Evolutionary conservation across 106 monocot genomes (phyloP), one percentile per base, ranked within the genome.

Genomic region (Dioscorea dumetorum): DNA sequence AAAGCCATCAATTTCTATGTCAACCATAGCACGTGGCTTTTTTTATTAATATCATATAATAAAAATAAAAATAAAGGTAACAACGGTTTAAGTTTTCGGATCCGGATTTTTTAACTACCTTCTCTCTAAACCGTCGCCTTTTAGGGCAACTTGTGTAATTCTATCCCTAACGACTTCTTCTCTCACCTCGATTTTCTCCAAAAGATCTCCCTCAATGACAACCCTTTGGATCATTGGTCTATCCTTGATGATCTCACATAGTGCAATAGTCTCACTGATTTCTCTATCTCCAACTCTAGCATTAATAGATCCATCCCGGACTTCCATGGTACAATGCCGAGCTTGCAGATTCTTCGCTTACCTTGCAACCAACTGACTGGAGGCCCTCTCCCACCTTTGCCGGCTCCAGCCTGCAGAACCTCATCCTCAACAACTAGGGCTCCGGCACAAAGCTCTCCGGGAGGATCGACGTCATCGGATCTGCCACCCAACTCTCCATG

Each of bases 391-490:
- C 31, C 0, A 80, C 84, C 15, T 69, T 94, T 48, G 48, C 60
- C 9, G 73, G 69, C 0, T 79, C 82, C 12, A 19, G 52, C 54
- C 60, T 94, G 54, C 49, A 65, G 66, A 61, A 53, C 41, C 78
- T 94, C 33, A 0, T 63, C 48, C 81, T 97, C 62, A 97, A 97
- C 67, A 91, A 83, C 63, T 88, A 91, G 82, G 11, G 72, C 70
- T 62, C 69, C 18, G 34, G 17, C 8, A 54, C 53, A 19, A 79
- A 79, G 75, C 81, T 91, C 16, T 75, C 86, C 11, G 95, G 91
- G 11, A 20, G 67, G 23, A 75, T 95, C 59, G 83, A 85, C 23
- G 91, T 84, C 2, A 16, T 95, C 52, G 88, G 77, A 0, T 22
- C 60, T 6, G 79, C 91, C 85, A 21, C 72, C 5, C 76, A 83